These are phyloP conservation scores for Candolleomyces eurysporus DNA, from an alignment of 768 basidiomycete genomes.

Conservation along the genomic window DNA sequence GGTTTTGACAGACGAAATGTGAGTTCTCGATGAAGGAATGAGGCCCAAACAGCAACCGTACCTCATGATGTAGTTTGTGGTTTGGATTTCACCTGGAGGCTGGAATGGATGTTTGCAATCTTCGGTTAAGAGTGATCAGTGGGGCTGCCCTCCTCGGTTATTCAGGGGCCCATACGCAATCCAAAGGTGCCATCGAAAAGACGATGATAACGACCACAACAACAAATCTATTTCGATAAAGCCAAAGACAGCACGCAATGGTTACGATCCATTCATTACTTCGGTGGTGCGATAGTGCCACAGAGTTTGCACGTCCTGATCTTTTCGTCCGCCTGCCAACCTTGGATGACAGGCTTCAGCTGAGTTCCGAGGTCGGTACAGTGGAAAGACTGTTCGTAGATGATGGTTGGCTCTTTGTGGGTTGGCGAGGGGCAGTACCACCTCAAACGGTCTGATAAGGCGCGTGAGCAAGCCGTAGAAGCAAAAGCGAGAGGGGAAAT, in stretches of 20 bases:
- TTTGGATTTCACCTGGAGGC: too few relatives aligned
- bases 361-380: slow-evolving; percentile 91
- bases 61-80: too few relatives aligned
- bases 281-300: slow-evolving; percentile 44
- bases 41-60: too few relatives aligned
- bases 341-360: slow-evolving; percentile 85
- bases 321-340: slow-evolving; percentile 69
- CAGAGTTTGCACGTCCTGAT: slow-evolving; percentile 72
- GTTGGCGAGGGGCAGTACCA: slow-evolving; percentile 81
- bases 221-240: too few relatives aligned
- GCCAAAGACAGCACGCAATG: background rate
- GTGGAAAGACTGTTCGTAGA: slow-evolving; percentile 76
- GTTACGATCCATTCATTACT: slow-evolving; percentile 19
- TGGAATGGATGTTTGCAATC: too few relatives aligned
- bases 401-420: slow-evolving; percentile 44
- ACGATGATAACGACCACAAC: too few relatives aligned
- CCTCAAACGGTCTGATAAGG: slow-evolving; percentile 69
- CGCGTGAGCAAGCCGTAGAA: background rate
- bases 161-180: too few relatives aligned
- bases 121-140: too few relatives aligned
- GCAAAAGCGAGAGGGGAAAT: background rate
- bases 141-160: too few relatives aligned
- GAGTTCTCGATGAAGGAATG: too few relatives aligned
- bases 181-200: too few relatives aligned
- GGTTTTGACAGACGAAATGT: too few relatives aligned